phyloP scores from a whole-genome alignment of 1,284 basidiomycete species.

The Microbotryum intermedium region DNA sequence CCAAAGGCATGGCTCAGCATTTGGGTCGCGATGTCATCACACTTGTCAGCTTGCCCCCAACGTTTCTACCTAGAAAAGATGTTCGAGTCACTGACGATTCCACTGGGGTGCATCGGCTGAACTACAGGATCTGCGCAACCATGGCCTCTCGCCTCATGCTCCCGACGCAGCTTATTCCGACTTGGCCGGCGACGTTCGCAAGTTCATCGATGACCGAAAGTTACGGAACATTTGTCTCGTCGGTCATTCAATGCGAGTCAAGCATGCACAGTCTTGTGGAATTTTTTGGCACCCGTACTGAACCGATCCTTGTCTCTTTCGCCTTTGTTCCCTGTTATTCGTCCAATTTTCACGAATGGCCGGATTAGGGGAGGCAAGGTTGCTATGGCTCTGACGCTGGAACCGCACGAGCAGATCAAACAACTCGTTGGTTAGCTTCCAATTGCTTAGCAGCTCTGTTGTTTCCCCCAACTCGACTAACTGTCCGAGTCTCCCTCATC shows the following conservation, averaged over 20 bases:
- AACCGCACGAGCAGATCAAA: constrained; percentile 43
- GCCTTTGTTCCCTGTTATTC: too few relatives aligned
- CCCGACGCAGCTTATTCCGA: constrained; percentile 56
- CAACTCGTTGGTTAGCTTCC: constrained; percentile 53
- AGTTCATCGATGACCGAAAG: constrained; percentile 41
- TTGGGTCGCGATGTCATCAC: constrained; percentile 59
- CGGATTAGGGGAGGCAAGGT: constrained; percentile 71
- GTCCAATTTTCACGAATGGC: too few relatives aligned
- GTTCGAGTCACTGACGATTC: neutral
- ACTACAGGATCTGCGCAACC: constrained; percentile 78
- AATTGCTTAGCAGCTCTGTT: neutral
- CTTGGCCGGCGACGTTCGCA: constrained; percentile 53
- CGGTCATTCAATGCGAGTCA: constrained; percentile 71
- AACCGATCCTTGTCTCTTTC: too few relatives aligned
- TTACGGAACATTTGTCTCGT: constrained; percentile 55
- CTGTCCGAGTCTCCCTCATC: neutral
- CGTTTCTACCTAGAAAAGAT: neutral
- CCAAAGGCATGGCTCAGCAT: constrained; percentile 54
- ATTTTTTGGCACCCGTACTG: too few relatives aligned
- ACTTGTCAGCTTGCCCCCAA: constrained; percentile 46
- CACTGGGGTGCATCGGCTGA: neutral
- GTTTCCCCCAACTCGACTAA: neutral
- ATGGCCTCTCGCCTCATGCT: constrained; percentile 66
- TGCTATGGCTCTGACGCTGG: constrained; percentile 67
- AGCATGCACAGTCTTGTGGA: neutral